Conservation (phyloP, 352 stramenopile genomes). For the Sclerospora graminicola region DNA sequence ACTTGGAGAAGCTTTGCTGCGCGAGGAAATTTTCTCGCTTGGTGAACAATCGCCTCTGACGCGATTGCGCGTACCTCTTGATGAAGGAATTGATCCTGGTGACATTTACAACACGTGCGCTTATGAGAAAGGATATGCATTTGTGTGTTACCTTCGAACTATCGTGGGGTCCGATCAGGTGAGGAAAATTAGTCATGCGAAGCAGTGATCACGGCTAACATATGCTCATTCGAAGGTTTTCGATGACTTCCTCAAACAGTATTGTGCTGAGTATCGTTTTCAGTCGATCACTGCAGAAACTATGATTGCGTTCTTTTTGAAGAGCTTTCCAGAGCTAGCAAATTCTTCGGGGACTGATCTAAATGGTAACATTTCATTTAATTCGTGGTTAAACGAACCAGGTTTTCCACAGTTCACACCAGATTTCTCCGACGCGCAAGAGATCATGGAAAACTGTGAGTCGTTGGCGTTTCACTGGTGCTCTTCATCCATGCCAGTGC, state of each 20-base stretch:
- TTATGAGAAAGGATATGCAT: constrained; percentile 76
- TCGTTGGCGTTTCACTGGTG: constrained; percentile 54
- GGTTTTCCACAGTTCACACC: constrained; percentile 48
- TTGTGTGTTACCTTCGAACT: constrained; percentile 62
- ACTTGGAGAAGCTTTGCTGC: constrained; percentile 51
- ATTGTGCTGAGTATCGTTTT: constrained; percentile 58
- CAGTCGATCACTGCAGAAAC: constrained; percentile 65
- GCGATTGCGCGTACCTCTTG: constrained; percentile 51
- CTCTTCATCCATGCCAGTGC: constrained; percentile 36
- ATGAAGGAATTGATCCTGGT: constrained; percentile 66
- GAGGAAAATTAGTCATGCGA: not conserved
- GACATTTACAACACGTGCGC: constrained; percentile 79
- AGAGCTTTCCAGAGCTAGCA: constrained; percentile 47
- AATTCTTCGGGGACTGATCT: constrained; percentile 34
- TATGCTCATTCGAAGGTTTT: constrained; percentile 41
- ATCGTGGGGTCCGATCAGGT: constrained; percentile 57
- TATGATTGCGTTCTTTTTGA: constrained; percentile 62
- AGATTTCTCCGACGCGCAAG: constrained; percentile 51
- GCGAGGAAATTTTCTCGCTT: constrained; percentile 58
- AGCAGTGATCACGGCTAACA: too few relatives aligned
- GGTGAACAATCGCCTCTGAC: constrained; percentile 62
- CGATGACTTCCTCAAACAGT: constrained; percentile 55
- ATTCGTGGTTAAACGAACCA: constrained; percentile 55
- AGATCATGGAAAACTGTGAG: constrained; percentile 63
- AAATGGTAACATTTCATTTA: constrained; percentile 50